phyloP scores from a whole-genome alignment of 345 rosid species.

The Salix koriyanagi region DNA sequence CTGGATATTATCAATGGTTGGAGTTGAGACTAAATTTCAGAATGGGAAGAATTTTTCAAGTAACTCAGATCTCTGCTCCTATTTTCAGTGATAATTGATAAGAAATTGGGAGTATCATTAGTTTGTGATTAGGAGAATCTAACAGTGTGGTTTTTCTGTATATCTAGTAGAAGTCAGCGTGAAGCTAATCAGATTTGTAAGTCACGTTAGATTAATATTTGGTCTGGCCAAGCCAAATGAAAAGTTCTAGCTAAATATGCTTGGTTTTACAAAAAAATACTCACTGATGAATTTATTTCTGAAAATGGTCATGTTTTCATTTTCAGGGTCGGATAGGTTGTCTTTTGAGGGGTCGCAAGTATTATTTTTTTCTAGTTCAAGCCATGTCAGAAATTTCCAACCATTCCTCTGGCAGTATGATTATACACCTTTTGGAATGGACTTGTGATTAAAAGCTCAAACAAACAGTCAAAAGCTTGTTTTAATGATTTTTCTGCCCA shows the following conservation, averaged over 20 bases:
- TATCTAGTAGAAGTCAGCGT: background rate
- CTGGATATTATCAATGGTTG: background rate
- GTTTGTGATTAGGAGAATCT: background rate
- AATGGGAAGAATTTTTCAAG: background rate
- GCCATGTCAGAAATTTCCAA: background rate
- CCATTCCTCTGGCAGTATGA: background rate
- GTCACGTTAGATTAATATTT: background rate
- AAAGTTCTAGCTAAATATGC: background rate
- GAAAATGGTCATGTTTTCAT: background rate
- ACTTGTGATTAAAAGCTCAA: no score
- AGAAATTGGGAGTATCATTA: background rate
- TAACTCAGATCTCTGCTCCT: background rate
- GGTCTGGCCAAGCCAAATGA: background rate
- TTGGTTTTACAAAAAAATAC: background rate
- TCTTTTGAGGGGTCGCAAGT: background rate
- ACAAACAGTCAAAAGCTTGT: no score
- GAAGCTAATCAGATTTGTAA: background rate
- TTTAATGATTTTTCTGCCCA: no score
- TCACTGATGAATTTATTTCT: background rate
- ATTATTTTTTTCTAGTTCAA: background rate
- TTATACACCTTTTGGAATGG: no score
- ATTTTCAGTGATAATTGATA: background rate
- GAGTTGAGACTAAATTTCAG: background rate
- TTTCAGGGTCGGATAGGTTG: no score
- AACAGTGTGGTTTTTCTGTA: background rate